Evolutionary conservation across 805 yeast species (phyloP), one percentile per base, ranked within the genome.

Genomic region (Nakazawaea populi): DNA sequence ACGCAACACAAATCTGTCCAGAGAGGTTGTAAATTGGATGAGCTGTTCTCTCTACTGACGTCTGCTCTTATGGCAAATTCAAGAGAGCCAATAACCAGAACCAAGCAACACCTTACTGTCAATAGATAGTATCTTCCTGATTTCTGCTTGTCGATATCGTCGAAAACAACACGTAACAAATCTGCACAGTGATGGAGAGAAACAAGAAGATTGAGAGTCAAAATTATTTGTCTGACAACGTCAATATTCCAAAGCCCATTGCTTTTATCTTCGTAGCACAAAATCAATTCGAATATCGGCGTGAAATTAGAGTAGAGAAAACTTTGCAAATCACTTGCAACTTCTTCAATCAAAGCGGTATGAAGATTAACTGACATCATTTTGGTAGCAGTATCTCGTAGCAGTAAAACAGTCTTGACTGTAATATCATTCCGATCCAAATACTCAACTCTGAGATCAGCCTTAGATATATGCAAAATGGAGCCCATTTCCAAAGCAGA

Each of bases 301-400:
- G 58, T 69, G 60, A 73, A 71, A 48, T 29, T 59, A n/a, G 42
- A 65, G 18, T 54, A 65, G 1, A 71, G 65, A 51, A 59, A 65
- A 29, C 44, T 67, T 27, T 50, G 70, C n/a, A 70, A 65, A 53
- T 60, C 72, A 0, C 44, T 68, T 7, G 53, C 70, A 1, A 68
- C 66, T 47, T 12, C 31, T 39, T 29, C 14, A 5, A 47, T 9
- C 7, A 9, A n/a, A 18, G 11, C 28, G 10, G 32, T 29, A 12
- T 42, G 40, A 8, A 40, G n/a, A 12, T 11, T 42, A 14, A 31
- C 7, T n/a, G 34, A 14, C 3, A 6, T 14, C 27, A 47, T n/a
- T 3, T n/a, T 28, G 5, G 7, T 40, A 5, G 28, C 27, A 18
- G 30, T 24, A 28, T 24, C n/a, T 24, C 51, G 28, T 35, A 48